Evolutionary conservation across 179 eudicot species (phyloP), one percentile per base, ranked within the genome.

Genomic region (Vitellaria paradoxa): DNA sequence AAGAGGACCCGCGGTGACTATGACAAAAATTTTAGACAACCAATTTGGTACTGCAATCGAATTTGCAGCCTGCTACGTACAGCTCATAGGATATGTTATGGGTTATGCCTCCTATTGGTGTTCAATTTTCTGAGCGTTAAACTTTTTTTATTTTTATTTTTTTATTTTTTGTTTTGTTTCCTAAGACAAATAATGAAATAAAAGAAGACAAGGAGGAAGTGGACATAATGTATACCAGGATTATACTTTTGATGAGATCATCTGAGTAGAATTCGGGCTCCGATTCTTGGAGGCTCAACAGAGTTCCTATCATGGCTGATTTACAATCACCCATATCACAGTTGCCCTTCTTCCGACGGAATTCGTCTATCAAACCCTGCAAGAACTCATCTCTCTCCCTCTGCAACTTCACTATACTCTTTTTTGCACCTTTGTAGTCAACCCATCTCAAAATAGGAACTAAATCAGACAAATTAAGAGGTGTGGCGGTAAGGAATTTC

Each of bases 331-430:
- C 8, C 2, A 7, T 50, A 40, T 30, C 64, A 6, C 56, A 47
- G 15, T 30, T 65, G 5, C 77, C 57, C 64, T 77, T 71, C 79
- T 76, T 81, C 76, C 59, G 26, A 18, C 68, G 49, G 55, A 68
- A 45, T 24, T 67, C 72, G 50, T 81, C 83, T 0, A 88, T 65
- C 65, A 81, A 74, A 3, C 72, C 79, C 73, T 84, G 85, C 87
- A 87, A 62, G 57, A 85, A 80, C 59, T 80, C 75, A 64, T 87
- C 86, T 45, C 87, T 83, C 82, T 79, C 80, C 68, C 70, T 70
- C 18, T 79, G 73, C 59, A 84, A 65, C 20, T 63, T 62, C 37
- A 61, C 68, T 68, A 85, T 47, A 12, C 78, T 76, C 72, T 75
- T 81, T 64, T 84, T 82, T 24, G 77, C 49, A 15, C 78, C 75